Evolutionary conservation across 495 filamentous ascomycete species (phyloP), one percentile per base, ranked within the genome.

Genomic region (Hyaloscypha bicolor): DNA sequence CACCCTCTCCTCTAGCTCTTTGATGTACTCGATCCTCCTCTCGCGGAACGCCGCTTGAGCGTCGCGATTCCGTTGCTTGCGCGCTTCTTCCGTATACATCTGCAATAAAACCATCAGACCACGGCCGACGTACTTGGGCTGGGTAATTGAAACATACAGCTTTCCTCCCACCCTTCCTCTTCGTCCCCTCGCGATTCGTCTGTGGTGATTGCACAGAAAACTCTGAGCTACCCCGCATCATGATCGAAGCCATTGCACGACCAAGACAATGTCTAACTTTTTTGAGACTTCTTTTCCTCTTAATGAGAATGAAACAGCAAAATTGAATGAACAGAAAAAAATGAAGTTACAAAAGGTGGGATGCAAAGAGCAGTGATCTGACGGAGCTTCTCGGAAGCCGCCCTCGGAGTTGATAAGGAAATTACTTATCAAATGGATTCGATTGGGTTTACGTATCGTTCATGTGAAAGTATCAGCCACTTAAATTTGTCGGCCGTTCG

Each of bases 41-140:
- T 69, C 67, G 0, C 67, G 56, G 30, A 69, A 69, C 5, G 67
- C 67, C 8, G 67, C 63, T 48, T 69, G 67, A n/a, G 67, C 62
- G 22, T 69, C 57, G 31, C 67, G 67, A 60, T 69, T 69, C 2
- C 67, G 67, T 31, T 69, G 62, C 32, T 55, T 64, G 30, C 62
- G 57, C 2, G 35, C 61, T 56, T 69, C 61, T 6, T 63, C 32
- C 4, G 58, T 62, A 29, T 45, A 67, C 32, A 35, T 62, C 65
- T 67, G 45, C 19, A 2, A 45, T 30, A 14, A 9, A 21, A 35
- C 35, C n/a, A 6, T 35, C 42, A 56, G 9, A 21, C 12, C 16
- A 22, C 9, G n/a, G 55, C 22, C 32, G 6, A 45, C 9, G 19
- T 55, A 48, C 32, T n/a, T 51, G 2, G 22, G 45, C 4, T 4